A percentile compares a stretch with the other conserved stretches of the same genome.
phyloP scores from a whole-genome alignment of 1,284 basidiomycete genomes.

The Pseudozyma flocculosa region DNA sequence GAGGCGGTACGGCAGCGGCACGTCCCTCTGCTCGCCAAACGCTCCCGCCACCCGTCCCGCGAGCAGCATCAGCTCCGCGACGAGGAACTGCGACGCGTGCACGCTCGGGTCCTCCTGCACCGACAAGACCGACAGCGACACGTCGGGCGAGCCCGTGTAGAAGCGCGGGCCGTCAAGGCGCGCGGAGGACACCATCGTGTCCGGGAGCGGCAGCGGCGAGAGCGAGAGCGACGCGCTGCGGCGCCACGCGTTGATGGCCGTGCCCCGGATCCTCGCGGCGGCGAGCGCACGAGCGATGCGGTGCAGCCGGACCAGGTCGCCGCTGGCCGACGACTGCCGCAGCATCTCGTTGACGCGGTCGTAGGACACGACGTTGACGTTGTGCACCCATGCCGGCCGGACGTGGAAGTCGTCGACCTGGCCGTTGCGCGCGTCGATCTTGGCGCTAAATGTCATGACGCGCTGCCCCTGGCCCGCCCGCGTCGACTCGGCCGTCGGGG shows the following conservation, averaged over 20 bases:
- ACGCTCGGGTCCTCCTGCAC: neutral
- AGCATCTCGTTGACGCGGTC: constrained; percentile 63
- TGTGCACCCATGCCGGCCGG: constrained; percentile 71
- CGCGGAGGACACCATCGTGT: constrained; percentile 1
- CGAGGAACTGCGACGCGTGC: constrained; percentile 59
- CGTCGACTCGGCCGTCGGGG: constrained; percentile 47
- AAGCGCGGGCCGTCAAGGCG: constrained; percentile 18
- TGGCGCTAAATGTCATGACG: constrained; percentile 79
- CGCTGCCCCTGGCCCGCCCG: constrained; percentile 55
- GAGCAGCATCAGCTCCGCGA: constrained; percentile 81
- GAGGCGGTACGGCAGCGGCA: constrained; percentile 71
- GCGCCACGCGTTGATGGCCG: constrained; percentile 5
- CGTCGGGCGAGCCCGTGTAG: constrained; percentile 37
- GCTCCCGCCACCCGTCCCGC: constrained; percentile 75
- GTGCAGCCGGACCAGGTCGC: constrained; percentile 60
- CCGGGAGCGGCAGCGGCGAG: constrained; percentile 21
- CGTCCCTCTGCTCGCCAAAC: constrained; percentile 67
- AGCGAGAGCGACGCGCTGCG: constrained; percentile 1
- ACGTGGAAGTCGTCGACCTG: constrained; percentile 72
- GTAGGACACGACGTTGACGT: constrained; percentile 72
- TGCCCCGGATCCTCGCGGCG: constrained; percentile 10
- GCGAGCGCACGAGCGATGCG: constrained; percentile 51
- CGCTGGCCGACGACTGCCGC: constrained; percentile 16
- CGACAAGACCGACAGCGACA: constrained; percentile 4
- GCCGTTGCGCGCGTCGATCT: constrained; percentile 66